Percentiles rank a stretch among this genome's conserved stretches.
These are phyloP conservation scores for Phyllosticta citribraziliensis DNA, from an alignment of 2,329 filamentous ascomycete genomes.

Conservation along the genomic window DNA sequence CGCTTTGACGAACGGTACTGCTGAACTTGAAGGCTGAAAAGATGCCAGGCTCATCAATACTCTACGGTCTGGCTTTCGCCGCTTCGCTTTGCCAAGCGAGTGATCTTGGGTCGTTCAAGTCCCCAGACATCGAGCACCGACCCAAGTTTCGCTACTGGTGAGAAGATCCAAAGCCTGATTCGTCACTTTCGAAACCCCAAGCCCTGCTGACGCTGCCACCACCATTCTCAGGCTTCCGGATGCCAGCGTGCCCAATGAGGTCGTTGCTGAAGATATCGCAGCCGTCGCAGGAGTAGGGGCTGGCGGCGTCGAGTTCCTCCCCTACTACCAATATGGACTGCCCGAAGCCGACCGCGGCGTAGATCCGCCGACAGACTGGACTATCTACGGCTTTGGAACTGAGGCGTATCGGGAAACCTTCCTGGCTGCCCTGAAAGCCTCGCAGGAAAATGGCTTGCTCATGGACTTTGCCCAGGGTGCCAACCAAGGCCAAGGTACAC, in stretches of 20 bases:
- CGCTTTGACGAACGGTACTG: too few relatives aligned
- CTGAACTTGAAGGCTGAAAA: not conserved
- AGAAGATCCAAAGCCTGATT: not conserved
- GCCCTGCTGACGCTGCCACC: not conserved
- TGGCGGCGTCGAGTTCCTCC: constrained; percentile 17
- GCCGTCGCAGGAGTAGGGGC: constrained; percentile 10
- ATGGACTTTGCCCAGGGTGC: constrained; percentile 40
- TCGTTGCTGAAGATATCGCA: constrained; percentile 12
- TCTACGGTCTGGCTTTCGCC: not conserved
- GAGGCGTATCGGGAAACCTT: constrained; percentile 24
- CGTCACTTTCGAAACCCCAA: not conserved
- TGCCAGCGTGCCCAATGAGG: constrained; percentile 12
- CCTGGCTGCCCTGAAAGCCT: constrained; percentile 21
- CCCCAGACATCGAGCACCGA: constrained; percentile 11
- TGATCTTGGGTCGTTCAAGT: not conserved
- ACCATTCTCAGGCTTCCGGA: constrained; percentile 15
- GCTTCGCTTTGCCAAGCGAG: not conserved
- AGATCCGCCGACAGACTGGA: constrained; percentile 25
- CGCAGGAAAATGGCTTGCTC: constrained; percentile 26
- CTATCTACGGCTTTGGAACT: constrained; percentile 31
- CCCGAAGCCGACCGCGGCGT: constrained; percentile 7
- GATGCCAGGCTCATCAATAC: not conserved
- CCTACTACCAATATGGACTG: constrained; percentile 17
- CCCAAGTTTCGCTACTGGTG: constrained; percentile 19
- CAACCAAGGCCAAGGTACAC: constrained; percentile 40